Evolutionary conservation across 2,329 filamentous ascomycete genomes (phyloP).

Genomic region (Hawksworthiomyces lignivorus): DNA sequence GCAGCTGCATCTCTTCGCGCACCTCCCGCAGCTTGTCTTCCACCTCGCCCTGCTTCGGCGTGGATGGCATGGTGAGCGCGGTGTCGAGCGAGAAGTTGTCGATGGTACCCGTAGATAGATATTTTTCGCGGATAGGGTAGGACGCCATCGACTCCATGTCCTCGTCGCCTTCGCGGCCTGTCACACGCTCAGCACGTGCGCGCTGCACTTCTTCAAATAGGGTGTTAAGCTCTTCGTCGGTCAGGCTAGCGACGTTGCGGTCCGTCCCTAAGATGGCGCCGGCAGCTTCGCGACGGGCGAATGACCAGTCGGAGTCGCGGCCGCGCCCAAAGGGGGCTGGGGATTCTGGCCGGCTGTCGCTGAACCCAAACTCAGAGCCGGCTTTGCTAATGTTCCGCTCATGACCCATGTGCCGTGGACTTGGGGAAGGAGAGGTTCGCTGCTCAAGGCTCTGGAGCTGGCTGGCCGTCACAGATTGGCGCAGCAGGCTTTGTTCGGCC

Average conservation of each 20-base stretch:
- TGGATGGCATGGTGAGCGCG: constrained; percentile 86
- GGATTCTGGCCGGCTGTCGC: constrained; percentile 67
- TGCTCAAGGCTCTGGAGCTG: constrained; percentile 53
- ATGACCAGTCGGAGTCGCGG: constrained; percentile 88
- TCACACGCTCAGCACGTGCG: constrained; percentile 69
- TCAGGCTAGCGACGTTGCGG: constrained; percentile 82
- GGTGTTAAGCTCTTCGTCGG: constrained; percentile 87
- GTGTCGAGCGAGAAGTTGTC: constrained; percentile 97
- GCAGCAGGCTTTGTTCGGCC: constrained; percentile 68
- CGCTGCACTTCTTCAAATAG: constrained; percentile 91
- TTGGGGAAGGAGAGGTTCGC: constrained; percentile 45
- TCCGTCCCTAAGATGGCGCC: constrained; percentile 82
- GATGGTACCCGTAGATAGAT: constrained; percentile 86
- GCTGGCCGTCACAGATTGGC: constrained; percentile 67
- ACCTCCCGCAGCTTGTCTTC: constrained; percentile 69
- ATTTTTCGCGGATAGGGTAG: constrained; percentile 85
- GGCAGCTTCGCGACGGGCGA: constrained; percentile 88
- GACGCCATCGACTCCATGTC: constrained; percentile 86
- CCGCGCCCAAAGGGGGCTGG: constrained; percentile 61
- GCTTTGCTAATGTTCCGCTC: constrained; percentile 74
- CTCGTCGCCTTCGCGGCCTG: constrained; percentile 70
- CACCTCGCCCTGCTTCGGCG: constrained; percentile 68
- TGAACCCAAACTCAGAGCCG: constrained; percentile 59
- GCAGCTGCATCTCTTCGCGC: constrained; percentile 74
- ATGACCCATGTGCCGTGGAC: constrained; percentile 56